Evolutionary conservation across 257 asterid genomes (phyloP), one percentile per base, ranked within the genome.

Genomic region (Solanum tarijense): DNA sequence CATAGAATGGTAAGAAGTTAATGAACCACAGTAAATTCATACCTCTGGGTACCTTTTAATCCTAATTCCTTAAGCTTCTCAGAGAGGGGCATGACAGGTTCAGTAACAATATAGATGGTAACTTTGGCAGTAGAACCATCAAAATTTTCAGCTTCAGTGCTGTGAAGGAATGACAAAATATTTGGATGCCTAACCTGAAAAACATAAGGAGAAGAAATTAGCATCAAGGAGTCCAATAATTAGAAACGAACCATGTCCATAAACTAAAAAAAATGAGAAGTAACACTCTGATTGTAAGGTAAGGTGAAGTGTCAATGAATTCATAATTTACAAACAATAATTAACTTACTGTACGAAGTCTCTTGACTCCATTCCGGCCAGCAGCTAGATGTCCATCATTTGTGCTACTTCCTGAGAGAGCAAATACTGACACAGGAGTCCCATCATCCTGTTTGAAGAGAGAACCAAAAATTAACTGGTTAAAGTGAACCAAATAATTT

Each of bases 141-240:
- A 76, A 89, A 87, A 90, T 83, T 92, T 93, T 97, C 99, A 60
- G 95, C 95, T 93, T 97, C 99, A 9, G 99, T 95, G 88, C 99
- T 96, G 94, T 96, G 96, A 89, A 97, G 92, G 92, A 97, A 97
- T 87, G 99, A 97, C 91, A 97, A 88, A 89, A 97, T 97, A 93
- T 97, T 97, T 72, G 99, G 99, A 93, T 97, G 99, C 88, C 99
- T 94, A 89, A 96, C 99, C 99, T 97, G 99, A 87, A 86, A 87
- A 86, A 60, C 71, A 34, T 86, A 14, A 41, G 41, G 74, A 27
- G 87, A 86, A 46, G 91, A 41, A 41, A 29, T 78, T 78, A 41
- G 84, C 62, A 41, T 78, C 65, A 41, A 78, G 65, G 84, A 78
- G 14, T 41, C 13, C 84, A 14, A 41, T 27, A 78, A 41, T 25